phyloP scores from a whole-genome alignment of 345 rosid species.

The Raphanus raphanistrum region DNA sequence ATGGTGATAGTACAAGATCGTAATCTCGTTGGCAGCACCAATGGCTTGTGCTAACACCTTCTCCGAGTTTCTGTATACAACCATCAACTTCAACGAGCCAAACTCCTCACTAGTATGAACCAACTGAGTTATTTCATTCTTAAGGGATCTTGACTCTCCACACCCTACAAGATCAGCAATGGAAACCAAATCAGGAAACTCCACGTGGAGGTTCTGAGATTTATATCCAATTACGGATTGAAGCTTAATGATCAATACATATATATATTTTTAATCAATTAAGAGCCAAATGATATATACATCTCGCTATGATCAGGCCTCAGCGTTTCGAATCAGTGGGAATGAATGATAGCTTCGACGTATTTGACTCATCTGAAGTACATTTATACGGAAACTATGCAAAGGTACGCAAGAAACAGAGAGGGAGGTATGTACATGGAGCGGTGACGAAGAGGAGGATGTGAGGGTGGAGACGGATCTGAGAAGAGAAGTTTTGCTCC shows the following conservation, averaged over 20 bases:
- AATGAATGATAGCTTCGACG: background rate
- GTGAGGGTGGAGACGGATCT: constrained; percentile 74
- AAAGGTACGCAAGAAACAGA: background rate
- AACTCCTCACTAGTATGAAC: constrained; percentile 46
- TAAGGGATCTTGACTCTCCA: constrained; percentile 81
- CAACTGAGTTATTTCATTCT: constrained; percentile 53
- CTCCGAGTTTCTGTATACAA: constrained; percentile 58
- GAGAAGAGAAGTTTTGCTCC: constrained; percentile 77
- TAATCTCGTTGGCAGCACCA: constrained; percentile 56
- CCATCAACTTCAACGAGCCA: constrained; percentile 54
- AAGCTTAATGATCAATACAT: background rate
- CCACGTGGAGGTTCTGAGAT: background rate
- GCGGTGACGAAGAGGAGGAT: constrained; percentile 68
- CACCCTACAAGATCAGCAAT: constrained; percentile 58
- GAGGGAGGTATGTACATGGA: constrained; percentile 52
- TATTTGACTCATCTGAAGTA: background rate
- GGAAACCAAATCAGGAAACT: background rate
- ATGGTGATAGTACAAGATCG: constrained; percentile 62
- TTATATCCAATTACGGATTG: background rate
- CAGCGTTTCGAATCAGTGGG: background rate
- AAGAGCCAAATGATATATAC: background rate
- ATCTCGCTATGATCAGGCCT: background rate
- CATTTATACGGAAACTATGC: constrained; percentile 9
- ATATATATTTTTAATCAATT: background rate
- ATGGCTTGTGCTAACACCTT: constrained; percentile 64